Evolutionary conservation across 164 flowering plant genomes (phyloP), one percentile per base, ranked within the genome.

Genomic region (Liriodendron chinense): DNA sequence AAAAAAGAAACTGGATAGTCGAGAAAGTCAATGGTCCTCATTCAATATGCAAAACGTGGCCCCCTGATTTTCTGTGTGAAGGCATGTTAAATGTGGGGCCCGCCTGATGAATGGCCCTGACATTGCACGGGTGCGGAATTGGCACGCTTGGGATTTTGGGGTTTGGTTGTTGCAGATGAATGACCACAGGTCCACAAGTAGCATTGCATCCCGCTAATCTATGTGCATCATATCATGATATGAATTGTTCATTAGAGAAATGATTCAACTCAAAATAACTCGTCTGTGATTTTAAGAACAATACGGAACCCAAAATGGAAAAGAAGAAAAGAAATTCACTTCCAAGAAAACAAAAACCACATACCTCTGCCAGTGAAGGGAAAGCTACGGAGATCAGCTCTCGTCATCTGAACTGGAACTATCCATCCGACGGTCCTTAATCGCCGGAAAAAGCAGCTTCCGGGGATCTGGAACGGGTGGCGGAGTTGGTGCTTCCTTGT

Each of bases 371-470:
- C 69, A 67, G 16, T 13, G 7, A 28, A 67, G 26, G 47, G 20
- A 49, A 68, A 8, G 50, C 67, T 69, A 34, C 43, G 5, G 43
- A 34, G 77, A 82, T 59, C 65, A 63, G 69, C 70, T 78, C 25
- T 88, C 91, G 28, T 87, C 88, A 79, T 87, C 91, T 23, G 91
- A 83, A 77, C 88, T 86, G 53, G 88, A 87, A 74, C 65, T 71
- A 65, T 84, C 83, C 70, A 77, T 79, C 34, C 87, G 77, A 21
- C 84, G 78, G 47, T 84, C 90, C 43, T 14, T 57, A 47, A 86
- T 85, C 23, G 87, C 90, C n/a, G 94, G 92, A 80, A 90, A 90
- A 13, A 90, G 84, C 53, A 79, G 76, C 67, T 79, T 85, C 13
- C 73, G 83, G 63, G 70, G 68, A 66, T 82, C 81, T 59, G 89